These are phyloP conservation scores for Fremontodendron californicum DNA, from an alignment of 345 rosid genomes.

Conservation along the genomic window DNA sequence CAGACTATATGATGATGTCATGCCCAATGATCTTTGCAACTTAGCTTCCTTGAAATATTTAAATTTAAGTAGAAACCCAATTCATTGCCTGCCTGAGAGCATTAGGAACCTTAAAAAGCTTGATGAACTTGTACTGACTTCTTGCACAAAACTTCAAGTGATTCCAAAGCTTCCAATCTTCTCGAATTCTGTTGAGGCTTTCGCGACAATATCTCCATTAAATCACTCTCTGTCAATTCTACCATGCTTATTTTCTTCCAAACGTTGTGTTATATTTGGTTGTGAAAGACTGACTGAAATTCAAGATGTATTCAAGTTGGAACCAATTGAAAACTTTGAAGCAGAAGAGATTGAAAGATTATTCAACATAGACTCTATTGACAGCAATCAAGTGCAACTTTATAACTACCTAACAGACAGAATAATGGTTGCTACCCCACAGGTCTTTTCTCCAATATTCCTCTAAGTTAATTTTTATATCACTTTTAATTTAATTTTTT, in stretches of 20 bases:
- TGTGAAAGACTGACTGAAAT: constrained; percentile 18
- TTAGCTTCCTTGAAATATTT: too few relatives aligned
- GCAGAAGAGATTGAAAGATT: neutral
- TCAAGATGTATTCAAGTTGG: constrained; percentile 9
- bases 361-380: neutral
- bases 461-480: neutral
- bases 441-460: constrained; percentile 17
- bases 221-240: neutral
- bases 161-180: too few relatives aligned
- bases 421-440: neutral
- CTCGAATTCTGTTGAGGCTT: neutral
- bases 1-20: too few relatives aligned
- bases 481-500: too few relatives aligned
- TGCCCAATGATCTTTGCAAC: too few relatives aligned
- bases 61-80: too few relatives aligned
- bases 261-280: neutral
- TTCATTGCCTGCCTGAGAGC: too few relatives aligned
- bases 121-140: neutral
- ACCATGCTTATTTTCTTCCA: neutral
- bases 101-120: constrained; percentile 5
- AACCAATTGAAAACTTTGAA: constrained; percentile 5
- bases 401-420: too few relatives aligned
- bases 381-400: neutral
- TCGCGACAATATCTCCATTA: too few relatives aligned
- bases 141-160: constrained; percentile 8